Evolutionary conservation across 805 yeast species (phyloP).

Genomic region (Metschnikowia shivogae): DNA sequence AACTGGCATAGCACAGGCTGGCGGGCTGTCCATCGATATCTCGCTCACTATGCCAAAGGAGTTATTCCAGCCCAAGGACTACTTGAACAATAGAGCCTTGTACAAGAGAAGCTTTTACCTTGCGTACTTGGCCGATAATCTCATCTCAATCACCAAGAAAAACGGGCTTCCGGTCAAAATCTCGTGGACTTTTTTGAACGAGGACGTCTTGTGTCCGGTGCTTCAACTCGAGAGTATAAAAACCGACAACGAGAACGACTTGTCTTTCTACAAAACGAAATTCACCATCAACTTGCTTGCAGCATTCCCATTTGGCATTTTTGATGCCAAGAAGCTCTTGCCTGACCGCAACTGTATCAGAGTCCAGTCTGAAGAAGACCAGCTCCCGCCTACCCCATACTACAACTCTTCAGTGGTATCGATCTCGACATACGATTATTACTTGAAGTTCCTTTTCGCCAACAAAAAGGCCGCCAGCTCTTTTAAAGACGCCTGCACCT

Average conservation of each 20-base stretch:
- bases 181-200: constrained; percentile 65
- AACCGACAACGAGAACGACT: constrained; percentile 47
- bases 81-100: constrained; percentile 80
- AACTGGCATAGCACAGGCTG: constrained; percentile 64
- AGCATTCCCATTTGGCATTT: constrained; percentile 66
- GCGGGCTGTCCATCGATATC: constrained; percentile 70
- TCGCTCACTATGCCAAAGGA: constrained; percentile 75
- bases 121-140: constrained; percentile 68
- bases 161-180: constrained; percentile 58
- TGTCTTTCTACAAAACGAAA: constrained; percentile 58
- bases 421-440: constrained; percentile 62
- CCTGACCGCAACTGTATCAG: constrained; percentile 83
- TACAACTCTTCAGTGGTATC: constrained; percentile 81
- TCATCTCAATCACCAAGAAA: constrained; percentile 50
- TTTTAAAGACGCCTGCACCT: constrained; percentile 79
- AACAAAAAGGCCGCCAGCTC: constrained; percentile 72
- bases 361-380: constrained; percentile 45
- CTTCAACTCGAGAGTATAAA: constrained; percentile 56
- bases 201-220: constrained; percentile 73
- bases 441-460: constrained; percentile 71
- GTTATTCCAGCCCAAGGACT: constrained; percentile 81
- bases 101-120: constrained; percentile 87
- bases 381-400: constrained; percentile 74
- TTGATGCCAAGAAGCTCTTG: constrained; percentile 69
- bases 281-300: constrained; percentile 68